Evolutionary conservation across 108 stramenopile species (phyloP), one percentile per base, ranked within the genome.

Genomic region (Epipyxis sp.): DNA sequence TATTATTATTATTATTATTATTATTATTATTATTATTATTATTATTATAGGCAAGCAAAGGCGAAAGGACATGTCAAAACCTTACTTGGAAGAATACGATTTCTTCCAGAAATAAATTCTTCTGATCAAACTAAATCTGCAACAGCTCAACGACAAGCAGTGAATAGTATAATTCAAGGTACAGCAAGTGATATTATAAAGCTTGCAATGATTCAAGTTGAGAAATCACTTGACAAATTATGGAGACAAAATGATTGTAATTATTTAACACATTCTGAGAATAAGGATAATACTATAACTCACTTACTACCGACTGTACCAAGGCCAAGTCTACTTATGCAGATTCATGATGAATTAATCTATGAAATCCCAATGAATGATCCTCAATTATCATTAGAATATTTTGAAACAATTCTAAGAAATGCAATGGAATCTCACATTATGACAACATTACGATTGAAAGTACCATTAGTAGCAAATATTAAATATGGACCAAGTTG

Each of bases 91-190:
- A 37, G 71, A 10, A 58, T 82, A 1, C 83, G 84, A 1, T 72
- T 78, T 77, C 76, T 85, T 40, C 82, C 82, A 76, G 84, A 84
- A 35, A 90, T 90, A 25, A 61, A 77, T 32, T 84, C 83, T n/a
- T 35, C 71, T 35, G 82, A 88, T 68, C 40, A 44, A 35, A 74
- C 59, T 43, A 82, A 78, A 25, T 67, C 77, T 30, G 80, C 79
- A 43, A 77, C 84, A 77, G 89, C 89, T n/a, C 87, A 90, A 57
- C 81, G 88, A 62, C 88, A 89, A 86, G 86, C 89, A 32, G 83
- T 90, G 50, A 90, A 90, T 80, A 87, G 83, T 39, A 79, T 88
- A 0, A 90, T 90, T 59, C 89, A 90, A 65, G 89, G 89, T 42
- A 83, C 81, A 74, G 86, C 87, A 13, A 84, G 85, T 1, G 89